A percentile compares a stretch with the other conserved stretches of the same genome.
Conservation (phyloP, 495 filamentous ascomycete genomes). For the Hyphodiscus hymeniophilus region DNA sequence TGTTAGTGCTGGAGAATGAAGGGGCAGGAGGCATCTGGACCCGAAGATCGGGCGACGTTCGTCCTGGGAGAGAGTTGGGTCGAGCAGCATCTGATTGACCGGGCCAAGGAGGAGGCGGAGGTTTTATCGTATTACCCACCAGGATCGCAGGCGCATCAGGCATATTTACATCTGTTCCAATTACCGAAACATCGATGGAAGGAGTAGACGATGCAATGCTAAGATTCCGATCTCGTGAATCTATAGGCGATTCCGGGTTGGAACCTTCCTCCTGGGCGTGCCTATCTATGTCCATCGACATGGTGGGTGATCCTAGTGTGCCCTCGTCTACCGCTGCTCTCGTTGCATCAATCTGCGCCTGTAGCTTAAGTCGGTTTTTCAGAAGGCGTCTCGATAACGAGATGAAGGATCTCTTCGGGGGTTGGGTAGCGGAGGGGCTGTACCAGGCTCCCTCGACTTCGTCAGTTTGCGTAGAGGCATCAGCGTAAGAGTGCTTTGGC, state of each 20-base stretch:
- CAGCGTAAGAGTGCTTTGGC: slow-evolving; percentile 29
- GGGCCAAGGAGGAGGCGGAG: slow-evolving; percentile 21
- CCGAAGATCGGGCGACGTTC: slow-evolving; percentile 32
- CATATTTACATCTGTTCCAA: slow-evolving; percentile 13
- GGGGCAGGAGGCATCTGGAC: slow-evolving; percentile 41
- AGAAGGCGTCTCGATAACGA: slow-evolving; percentile 40
- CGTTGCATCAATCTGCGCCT: background rate
- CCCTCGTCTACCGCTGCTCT: background rate
- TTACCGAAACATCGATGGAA: slow-evolving; percentile 9
- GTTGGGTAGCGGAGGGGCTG: slow-evolving; percentile 17
- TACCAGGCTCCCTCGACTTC: slow-evolving; percentile 36
- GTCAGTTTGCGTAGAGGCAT: slow-evolving; percentile 42
- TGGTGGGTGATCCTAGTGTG: slow-evolving; percentile 8
- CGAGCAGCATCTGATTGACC: background rate
- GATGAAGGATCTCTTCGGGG: slow-evolving; percentile 32
- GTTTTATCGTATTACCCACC: slow-evolving; percentile 15
- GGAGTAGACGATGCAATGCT: slow-evolving; percentile 17
- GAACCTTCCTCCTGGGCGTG: slow-evolving; percentile 5
- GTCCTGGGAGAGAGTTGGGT: background rate
- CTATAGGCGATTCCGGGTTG: slow-evolving; percentile 11
- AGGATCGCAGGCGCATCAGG: slow-evolving; percentile 14
- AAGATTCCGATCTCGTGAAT: slow-evolving; percentile 8
- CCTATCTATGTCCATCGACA: slow-evolving; percentile 17
- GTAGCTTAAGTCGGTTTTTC: slow-evolving; percentile 30
- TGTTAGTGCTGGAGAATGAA: slow-evolving; percentile 27